Base-by-base conservation (phyloP, 106 monocot genomes). In the Iris macrosiphon region DNA sequence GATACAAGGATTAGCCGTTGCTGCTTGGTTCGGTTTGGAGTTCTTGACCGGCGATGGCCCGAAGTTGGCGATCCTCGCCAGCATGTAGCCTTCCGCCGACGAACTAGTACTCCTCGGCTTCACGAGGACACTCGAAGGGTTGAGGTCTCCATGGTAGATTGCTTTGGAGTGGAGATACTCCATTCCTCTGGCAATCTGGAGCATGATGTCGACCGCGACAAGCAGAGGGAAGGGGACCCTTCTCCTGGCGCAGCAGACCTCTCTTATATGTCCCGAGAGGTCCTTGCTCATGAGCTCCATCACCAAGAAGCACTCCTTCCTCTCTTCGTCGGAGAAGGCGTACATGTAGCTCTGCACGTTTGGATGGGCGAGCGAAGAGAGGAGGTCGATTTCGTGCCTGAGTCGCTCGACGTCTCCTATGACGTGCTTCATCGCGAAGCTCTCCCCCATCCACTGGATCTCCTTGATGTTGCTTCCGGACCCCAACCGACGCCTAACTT, bases 401-500 rank as follows among this genome's bases (percentile, higher is more conserved):
- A 68, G 16, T 2, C 63, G 67, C 23, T 74, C 84, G 19, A 75
- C 40, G 9, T 90, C 80, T 30, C 80, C 74, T 15, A 84, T 70
- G 15, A 72, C 60, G 27, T 90, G 89, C 61, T 77, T 77, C 27
- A 84, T 68, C 0, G 68, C 77, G 23, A 84, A 90, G 45, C 60
- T 90, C 61, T 80, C 89, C 5, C 84, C 89, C 71, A 84, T 60
- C 89, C 89, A 90, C 31, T 84, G 73, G 19, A 79, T 77, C 61
- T 90, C 89, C 66, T 90, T 90, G 52, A 55, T 65, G 4, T 53
- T 61, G 46, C 63, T 60, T 8, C 41, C 53, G n/a, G 59, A 40
- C 14, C 72, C 82, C 3, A 90, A 37, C 8, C 80, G 26, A 40
- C 80, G 54, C 45, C 74, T 55, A 20, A 90, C 74, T 37, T 71